Percentiles rank a stretch among this genome's conserved stretches.
Conservation (phyloP, 225 moss, liverwort and hornwort genomes). For the Takakia lepidozioides region DNA sequence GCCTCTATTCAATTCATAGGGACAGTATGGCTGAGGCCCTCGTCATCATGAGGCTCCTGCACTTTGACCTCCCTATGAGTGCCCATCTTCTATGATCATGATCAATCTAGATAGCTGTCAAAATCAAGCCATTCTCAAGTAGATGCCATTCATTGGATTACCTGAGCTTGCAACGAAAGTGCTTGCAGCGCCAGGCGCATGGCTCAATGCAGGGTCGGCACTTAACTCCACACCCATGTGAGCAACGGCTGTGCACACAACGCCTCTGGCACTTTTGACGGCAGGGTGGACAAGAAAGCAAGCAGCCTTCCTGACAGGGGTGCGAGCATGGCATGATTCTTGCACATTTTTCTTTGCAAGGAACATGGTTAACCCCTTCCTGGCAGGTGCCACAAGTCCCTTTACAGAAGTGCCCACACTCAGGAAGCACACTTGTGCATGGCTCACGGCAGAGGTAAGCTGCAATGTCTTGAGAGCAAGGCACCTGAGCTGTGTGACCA, state of each 20-base stretch:
- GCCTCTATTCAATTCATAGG: too few species aligned
- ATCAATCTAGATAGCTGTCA: too few species aligned
- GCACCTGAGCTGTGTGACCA: constrained; percentile 11
- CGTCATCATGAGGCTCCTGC: too few species aligned
- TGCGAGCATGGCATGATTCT: constrained; percentile 32
- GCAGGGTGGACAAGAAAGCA: constrained; percentile 29
- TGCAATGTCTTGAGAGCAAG: constrained; percentile 5
- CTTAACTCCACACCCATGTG: constrained; percentile 8
- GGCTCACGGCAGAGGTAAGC: constrained; percentile 6
- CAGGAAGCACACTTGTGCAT: constrained; percentile 13
- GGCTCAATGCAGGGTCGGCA: constrained; percentile 27
- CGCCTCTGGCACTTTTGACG: constrained; percentile 16
- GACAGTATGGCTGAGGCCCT: too few species aligned
- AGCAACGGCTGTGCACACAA: constrained; percentile 29
- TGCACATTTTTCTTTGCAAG: constrained; percentile 19
- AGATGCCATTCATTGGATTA: too few species aligned
- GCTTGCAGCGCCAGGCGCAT: constrained; percentile 36
- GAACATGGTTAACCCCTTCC: constrained; percentile 12
- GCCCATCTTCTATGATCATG: too few species aligned
- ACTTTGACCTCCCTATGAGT: too few species aligned
- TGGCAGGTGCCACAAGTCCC: constrained; percentile 36
- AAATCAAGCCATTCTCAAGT: too few species aligned
- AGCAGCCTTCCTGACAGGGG: constrained; percentile 23
- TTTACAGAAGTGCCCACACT: constrained; percentile 24
- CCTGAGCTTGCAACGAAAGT: constrained; percentile 13